A percentile compares a stretch with the other conserved stretches of the same genome.
These are phyloP conservation scores for Ceratocystiopsis sp. DNA, from an alignment of 2,329 filamentous ascomycete species.

Conservation along the genomic window DNA sequence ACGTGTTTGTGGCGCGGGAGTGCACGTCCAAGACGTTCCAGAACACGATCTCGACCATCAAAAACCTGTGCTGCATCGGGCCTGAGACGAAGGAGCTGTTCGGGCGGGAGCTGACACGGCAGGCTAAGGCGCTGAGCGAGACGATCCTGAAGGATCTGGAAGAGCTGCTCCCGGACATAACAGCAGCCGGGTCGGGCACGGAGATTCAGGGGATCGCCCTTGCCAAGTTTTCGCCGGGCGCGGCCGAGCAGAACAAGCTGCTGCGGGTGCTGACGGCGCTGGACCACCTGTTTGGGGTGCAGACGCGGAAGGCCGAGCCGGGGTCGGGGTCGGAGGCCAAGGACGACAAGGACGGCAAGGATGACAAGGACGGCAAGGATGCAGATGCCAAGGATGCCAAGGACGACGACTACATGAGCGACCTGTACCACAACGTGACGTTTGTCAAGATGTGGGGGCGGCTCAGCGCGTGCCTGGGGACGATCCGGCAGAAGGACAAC, in stretches of 20 bases:
- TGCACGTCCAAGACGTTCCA: slow-evolving; percentile 97
- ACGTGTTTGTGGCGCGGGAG: slow-evolving; percentile 88
- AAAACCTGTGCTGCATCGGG: slow-evolving; percentile 90
- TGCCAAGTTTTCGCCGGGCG: slow-evolving; percentile 87
- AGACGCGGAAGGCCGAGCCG: slow-evolving; percentile 37
- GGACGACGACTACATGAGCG: slow-evolving; percentile 72
- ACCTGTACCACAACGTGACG: slow-evolving; percentile 77
- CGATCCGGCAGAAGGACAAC: slow-evolving; percentile 80
- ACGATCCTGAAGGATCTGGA: slow-evolving; percentile 73
- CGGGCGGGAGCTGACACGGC: slow-evolving; percentile 77
- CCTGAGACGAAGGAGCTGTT: slow-evolving; percentile 78
- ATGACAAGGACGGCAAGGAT: too few species aligned
- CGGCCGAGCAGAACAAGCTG: slow-evolving; percentile 92
- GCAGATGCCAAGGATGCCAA: too few species aligned
- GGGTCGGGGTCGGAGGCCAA: neutral
- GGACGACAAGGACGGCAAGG: slow-evolving; percentile 16
- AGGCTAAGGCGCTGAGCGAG: slow-evolving; percentile 70
- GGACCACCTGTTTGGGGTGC: slow-evolving; percentile 86
- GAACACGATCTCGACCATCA: slow-evolving; percentile 95
- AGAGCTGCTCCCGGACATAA: slow-evolving; percentile 70
- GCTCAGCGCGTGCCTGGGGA: slow-evolving; percentile 71
- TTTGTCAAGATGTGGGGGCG: slow-evolving; percentile 88
- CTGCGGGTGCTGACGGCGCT: slow-evolving; percentile 82
- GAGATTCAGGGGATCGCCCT: slow-evolving; percentile 91
- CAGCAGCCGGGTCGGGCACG: slow-evolving; percentile 71